Evolutionary conservation across 257 asterid species (phyloP), one percentile per base, ranked within the genome.

Genomic region (Scutellaria baicalensis): DNA sequence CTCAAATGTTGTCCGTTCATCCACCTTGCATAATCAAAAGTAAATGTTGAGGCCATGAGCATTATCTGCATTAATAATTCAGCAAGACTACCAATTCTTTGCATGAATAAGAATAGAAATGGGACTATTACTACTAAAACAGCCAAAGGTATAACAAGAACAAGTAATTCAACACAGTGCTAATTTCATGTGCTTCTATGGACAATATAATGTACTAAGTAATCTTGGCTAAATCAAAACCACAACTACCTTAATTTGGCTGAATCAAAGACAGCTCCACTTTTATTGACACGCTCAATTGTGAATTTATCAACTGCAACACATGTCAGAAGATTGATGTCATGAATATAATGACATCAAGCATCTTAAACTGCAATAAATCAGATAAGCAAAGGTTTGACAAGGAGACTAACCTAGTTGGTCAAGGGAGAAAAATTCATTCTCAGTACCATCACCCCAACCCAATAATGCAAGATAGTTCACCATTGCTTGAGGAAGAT

Each of bases 381-480:
- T 68, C 12, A 47, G 54, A 69, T 56, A 23, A 69, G 43, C 57
- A 78, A 62, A 66, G 47, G 11, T 57, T 44, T 56, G 31, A 36
- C 5, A 69, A 49, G 75, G 64, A 70, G 60, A 58, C 93, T 77
- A 73, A 93, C 98, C 97, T 55, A 93, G 94, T 72, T 85, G 84
- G 52, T 84, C 95, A 27, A 90, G 95, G 73, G 92, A 78, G 85
- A 79, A 93, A 80, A 93, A 93, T 76, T 93, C 98, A 82, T 90
- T 86, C 80, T 88, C 94, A 54, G 97, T 85, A 40, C 98, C 96
- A 83, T 93, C 98, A 73, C 97, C 98, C 98, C 98, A 93, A 58
- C 98, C 98, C 83, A 93, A 76, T 64, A 90, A 84, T 39, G 97
- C 93, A 78, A 93, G 96, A 79, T 93, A 93, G 81, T 93, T 93